These are phyloP conservation scores for Cyberlindnera saturnus DNA, from an alignment of 805 yeast species.

Conservation along the genomic window DNA sequence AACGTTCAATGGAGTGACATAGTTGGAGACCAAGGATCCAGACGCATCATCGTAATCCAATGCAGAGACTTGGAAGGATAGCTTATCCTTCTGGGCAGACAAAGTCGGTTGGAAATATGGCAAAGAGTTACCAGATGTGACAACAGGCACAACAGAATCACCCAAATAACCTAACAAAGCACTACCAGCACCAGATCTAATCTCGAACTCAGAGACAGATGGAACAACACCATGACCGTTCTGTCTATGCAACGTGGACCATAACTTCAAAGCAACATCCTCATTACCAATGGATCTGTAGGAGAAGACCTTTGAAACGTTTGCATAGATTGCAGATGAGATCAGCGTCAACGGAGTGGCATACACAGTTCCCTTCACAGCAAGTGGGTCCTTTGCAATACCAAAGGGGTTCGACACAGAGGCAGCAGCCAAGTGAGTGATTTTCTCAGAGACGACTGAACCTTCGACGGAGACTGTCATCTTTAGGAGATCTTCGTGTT, in stretches of 20 bases:
- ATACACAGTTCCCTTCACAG: constrained; percentile 10
- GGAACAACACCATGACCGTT: constrained; percentile 59
- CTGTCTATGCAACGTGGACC: constrained; percentile 48
- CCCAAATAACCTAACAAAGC: constrained; percentile 66
- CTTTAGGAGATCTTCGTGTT: neutral
- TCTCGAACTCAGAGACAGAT: constrained; percentile 51
- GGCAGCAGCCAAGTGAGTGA: constrained; percentile 31
- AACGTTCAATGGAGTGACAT: constrained; percentile 50
- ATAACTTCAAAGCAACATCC: constrained; percentile 47
- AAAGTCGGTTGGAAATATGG: constrained; percentile 62
- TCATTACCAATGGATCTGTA: constrained; percentile 64
- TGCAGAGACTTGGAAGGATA: constrained; percentile 72
- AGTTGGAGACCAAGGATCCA: constrained; percentile 56
- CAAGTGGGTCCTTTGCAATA: constrained; percentile 15
- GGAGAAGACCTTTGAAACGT: constrained; percentile 52
- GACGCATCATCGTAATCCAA: constrained; percentile 56
- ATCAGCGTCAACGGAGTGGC: constrained; percentile 47
- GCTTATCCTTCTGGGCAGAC: constrained; percentile 30
- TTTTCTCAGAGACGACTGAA: constrained; percentile 15
- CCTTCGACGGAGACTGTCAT: constrained; percentile 15
- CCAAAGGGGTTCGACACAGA: constrained; percentile 53
- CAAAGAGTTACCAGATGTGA: constrained; percentile 66
- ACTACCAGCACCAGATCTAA: constrained; percentile 80
- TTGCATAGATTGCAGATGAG: constrained; percentile 45
- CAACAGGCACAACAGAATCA: constrained; percentile 32